phyloP scores from a whole-genome alignment of 768 basidiomycete genomes.

The Favolaschia claudopus region DNA sequence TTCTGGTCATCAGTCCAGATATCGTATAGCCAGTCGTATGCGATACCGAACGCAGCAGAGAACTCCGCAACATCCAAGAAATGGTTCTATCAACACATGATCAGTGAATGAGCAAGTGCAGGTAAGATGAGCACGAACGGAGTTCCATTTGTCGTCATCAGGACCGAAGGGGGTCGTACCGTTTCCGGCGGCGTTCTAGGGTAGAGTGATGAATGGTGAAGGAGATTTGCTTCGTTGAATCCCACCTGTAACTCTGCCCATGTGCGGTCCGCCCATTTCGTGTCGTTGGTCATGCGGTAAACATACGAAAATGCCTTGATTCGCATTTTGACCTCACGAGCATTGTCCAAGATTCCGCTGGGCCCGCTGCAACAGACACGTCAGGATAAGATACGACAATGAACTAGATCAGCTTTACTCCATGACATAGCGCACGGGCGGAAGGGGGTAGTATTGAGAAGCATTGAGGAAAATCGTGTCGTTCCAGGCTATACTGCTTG shows the following conservation, averaged over 20 bases:
- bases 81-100: too few relatives aligned
- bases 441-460: constrained; percentile 66
- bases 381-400: background rate
- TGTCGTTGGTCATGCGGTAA: constrained; percentile 91
- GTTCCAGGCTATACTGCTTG: constrained; percentile 69
- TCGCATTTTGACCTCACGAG: constrained; percentile 88
- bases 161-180: constrained; percentile 72
- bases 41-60: constrained; percentile 87
- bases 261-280: constrained; percentile 86
- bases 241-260: constrained; percentile 85
- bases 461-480: constrained; percentile 91
- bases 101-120: too few relatives aligned
- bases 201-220: background rate
- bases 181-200: constrained; percentile 78
- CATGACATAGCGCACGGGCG: constrained; percentile 72
- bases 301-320: constrained; percentile 94
- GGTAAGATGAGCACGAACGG: too few relatives aligned
- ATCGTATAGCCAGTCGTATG: constrained; percentile 96
- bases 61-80: constrained; percentile 96
- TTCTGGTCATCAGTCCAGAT: constrained; percentile 80
- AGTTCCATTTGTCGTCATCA: constrained; percentile 80
- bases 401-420: constrained; percentile 56
- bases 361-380: constrained; percentile 48
- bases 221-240: background rate
- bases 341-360: constrained; percentile 91